Base-by-base conservation (phyloP, 805 yeast genomes). In the Candida maltosa region DNA sequence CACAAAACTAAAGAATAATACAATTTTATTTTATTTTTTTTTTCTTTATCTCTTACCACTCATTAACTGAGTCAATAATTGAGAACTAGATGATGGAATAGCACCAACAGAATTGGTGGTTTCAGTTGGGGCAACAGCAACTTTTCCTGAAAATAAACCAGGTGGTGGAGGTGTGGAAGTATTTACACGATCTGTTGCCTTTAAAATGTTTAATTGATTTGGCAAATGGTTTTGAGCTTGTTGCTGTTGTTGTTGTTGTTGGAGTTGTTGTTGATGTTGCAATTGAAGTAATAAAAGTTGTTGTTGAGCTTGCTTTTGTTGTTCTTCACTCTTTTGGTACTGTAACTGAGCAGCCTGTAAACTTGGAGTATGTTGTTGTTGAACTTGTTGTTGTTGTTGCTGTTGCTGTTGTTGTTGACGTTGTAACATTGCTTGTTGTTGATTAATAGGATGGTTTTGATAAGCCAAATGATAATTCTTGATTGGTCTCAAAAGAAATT, bases 11-110 rank as follows among this genome's bases (percentile, higher is more conserved):
- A 26, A 15, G 21, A 9, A 19, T 32, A 24, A 26, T n/a, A n/a
- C n/a, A n/a, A n/a, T n/a, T n/a, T n/a, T n/a, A n/a, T n/a, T n/a
- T n/a, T 14, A 23, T n/a, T n/a, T n/a, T n/a, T n/a, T n/a, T n/a
- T n/a, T n/a, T n/a, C n/a, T 18, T 46, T 48, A 66, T 48, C 66
- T 76, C 54, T 83, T 85, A 19, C 94, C 94, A 48, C 82, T 81
- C 80, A 88, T 81, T 53, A 88, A 68, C 58, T 87, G 96, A 39
- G 79, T 86, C 48, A 88, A 70, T 51, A 88, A 70, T 53, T 87
- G 95, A 26, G 87, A 80, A 40, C 89, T 82, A 32, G 84, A 78
- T 18, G 78, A 75, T 16, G 30, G 27, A 17, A 35, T 38, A 16
- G 37, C 38, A 32, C 47, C 38, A 29, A 40, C 41, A 16, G 48